Evolutionary conservation across 2,329 filamentous ascomycete genomes (phyloP).

Genomic region (Alternaria sp.): DNA sequence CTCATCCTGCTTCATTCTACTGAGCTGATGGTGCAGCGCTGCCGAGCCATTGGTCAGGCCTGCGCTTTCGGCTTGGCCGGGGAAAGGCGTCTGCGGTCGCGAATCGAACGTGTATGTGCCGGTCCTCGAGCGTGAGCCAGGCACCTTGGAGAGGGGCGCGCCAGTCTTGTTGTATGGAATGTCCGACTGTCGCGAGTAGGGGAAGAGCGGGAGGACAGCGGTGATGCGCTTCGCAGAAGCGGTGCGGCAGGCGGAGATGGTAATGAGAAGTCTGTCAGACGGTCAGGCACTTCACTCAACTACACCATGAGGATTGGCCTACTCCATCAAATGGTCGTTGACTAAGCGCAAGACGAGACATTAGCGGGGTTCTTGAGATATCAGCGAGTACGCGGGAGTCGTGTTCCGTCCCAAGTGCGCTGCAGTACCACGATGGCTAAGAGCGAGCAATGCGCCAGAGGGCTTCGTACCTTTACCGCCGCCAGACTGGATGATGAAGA

Average conservation of each 20-base stretch:
- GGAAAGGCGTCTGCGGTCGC: slow-evolving; percentile 83
- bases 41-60: slow-evolving; percentile 74
- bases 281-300: slow-evolving; percentile 40
- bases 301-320: slow-evolving; percentile 39
- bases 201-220: slow-evolving; percentile 92
- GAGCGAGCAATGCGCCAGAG: slow-evolving; percentile 1
- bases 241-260: slow-evolving; percentile 96
- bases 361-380: slow-evolving; percentile 28
- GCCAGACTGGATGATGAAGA: slow-evolving; percentile 93
- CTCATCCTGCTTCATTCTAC: slow-evolving; percentile 70
- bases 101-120: slow-evolving; percentile 87
- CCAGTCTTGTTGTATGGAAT: slow-evolving; percentile 96
- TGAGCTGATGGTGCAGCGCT: slow-evolving; percentile 74
- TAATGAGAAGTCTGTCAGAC: slow-evolving; percentile 75
- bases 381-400: not conserved
- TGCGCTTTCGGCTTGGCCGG: slow-evolving; percentile 71
- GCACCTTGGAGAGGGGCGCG: slow-evolving; percentile 80
- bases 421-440: slow-evolving; percentile 11
- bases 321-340: slow-evolving; percentile 94
- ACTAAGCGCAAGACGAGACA: slow-evolving; percentile 57
- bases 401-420: slow-evolving; percentile 1
- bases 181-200: slow-evolving; percentile 95
- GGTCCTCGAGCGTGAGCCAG: slow-evolving; percentile 42
- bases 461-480: slow-evolving; percentile 68
- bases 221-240: slow-evolving; percentile 93